A percentile compares a stretch with the other conserved stretches of the same genome.
phyloP scores from a whole-genome alignment of 768 basidiomycete genomes.

The Tricholomella constricta region DNA sequence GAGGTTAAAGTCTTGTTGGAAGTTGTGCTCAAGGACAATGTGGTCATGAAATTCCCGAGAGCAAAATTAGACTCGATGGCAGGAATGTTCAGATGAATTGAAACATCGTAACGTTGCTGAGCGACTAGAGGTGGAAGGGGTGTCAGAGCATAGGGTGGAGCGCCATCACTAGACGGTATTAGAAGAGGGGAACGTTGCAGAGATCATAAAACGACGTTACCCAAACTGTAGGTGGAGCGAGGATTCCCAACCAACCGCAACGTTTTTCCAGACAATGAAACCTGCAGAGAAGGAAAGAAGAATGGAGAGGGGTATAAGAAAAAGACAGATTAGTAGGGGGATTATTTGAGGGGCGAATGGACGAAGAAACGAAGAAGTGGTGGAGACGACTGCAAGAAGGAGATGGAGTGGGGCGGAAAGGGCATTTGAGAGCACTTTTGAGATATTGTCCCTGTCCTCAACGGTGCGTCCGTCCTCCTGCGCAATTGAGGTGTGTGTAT shows the following conservation, averaged over 20 bases:
- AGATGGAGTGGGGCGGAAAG: slow-evolving; percentile 11
- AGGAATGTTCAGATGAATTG: slow-evolving; percentile 66
- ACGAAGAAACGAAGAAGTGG: slow-evolving; percentile 39
- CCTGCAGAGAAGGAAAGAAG: slow-evolving; percentile 68
- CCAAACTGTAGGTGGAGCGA: slow-evolving; percentile 80
- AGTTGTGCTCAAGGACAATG: slow-evolving; percentile 56
- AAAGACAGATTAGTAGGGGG: slow-evolving; percentile 61
- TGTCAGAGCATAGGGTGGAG: slow-evolving; percentile 62
- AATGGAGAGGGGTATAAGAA: slow-evolving; percentile 63
- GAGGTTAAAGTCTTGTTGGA: slow-evolving; percentile 64
- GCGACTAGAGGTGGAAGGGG: slow-evolving; percentile 52
- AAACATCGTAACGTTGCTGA: slow-evolving; percentile 75
- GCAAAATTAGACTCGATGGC: slow-evolving; percentile 65
- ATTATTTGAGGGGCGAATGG: slow-evolving; percentile 63
- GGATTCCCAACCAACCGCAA: slow-evolving; percentile 70
- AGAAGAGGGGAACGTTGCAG: neutral
- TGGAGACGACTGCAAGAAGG: slow-evolving; percentile 17
- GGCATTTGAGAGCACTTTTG: slow-evolving; percentile 15
- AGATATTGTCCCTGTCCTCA: slow-evolving; percentile 1
- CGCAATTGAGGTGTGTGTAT: slow-evolving; percentile 17
- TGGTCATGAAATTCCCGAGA: slow-evolving; percentile 86
- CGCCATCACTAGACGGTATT: slow-evolving; percentile 53
- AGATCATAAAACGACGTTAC: slow-evolving; percentile 36
- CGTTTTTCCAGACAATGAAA: slow-evolving; percentile 71
- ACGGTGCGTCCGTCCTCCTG: slow-evolving; percentile 8